Conservation (phyloP, 1,284 basidiomycete genomes). For the Pterulicium gracile region DNA sequence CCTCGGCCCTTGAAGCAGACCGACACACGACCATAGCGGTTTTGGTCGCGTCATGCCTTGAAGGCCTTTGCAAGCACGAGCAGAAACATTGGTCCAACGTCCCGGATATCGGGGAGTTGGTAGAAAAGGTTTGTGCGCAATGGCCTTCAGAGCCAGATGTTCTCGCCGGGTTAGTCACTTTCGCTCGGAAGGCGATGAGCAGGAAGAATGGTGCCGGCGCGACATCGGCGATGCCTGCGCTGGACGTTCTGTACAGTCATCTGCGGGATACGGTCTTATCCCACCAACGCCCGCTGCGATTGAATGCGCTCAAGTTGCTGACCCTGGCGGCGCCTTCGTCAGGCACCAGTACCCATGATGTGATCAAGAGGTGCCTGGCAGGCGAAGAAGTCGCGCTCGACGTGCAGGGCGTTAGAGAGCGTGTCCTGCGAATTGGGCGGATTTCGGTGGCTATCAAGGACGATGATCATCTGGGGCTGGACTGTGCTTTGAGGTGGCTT, state of each 20-base stretch:
- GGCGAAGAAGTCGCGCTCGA: constrained; percentile 70
- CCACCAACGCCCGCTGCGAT: constrained; percentile 45
- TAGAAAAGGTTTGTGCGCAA: background rate
- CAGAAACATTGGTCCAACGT: background rate
- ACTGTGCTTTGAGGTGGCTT: constrained; percentile 54
- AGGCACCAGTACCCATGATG: constrained; percentile 40
- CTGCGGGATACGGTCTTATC: constrained; percentile 42
- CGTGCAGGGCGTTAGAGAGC: constrained; percentile 72
- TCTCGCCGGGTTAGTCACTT: background rate
- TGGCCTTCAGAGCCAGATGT: background rate
- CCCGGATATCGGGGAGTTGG: background rate
- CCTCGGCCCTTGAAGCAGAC: background rate
- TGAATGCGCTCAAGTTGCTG: constrained; percentile 46
- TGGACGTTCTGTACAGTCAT: constrained; percentile 35
- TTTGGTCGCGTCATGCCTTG: background rate
- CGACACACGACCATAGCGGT: background rate
- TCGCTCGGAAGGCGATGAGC: background rate
- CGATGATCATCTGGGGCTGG: constrained; percentile 40
- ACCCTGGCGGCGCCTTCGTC: constrained; percentile 28
- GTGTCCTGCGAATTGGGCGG: constrained; percentile 61
- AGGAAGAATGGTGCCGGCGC: background rate
- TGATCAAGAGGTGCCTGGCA: constrained; percentile 54
- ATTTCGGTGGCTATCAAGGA: constrained; percentile 44
- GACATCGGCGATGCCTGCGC: constrained; percentile 17
- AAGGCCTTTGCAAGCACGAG: background rate